Conservation (phyloP, 148 eudicot genomes). For the Vaccinium darrowii region DNA sequence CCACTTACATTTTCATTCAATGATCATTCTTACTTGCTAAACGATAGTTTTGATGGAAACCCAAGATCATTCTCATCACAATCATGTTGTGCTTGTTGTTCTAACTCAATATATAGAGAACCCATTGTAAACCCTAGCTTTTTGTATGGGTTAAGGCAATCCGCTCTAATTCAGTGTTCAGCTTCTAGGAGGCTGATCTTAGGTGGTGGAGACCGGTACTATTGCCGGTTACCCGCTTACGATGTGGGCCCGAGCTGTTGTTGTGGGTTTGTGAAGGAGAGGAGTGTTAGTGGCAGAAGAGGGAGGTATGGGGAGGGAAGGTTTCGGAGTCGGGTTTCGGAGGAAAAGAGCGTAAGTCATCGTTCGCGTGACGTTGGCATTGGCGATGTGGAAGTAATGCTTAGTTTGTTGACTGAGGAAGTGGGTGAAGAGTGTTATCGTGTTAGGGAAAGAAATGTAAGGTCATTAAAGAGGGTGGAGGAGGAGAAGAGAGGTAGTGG, state of each 20-base stretch:
- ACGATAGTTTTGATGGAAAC: conserved; percentile 27
- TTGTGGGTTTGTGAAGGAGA: conserved; percentile 35
- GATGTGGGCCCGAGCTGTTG: conserved; percentile 34
- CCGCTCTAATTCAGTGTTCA: conserved; percentile 65
- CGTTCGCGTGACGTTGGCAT: conserved; percentile 24
- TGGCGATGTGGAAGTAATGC: conserved; percentile 68
- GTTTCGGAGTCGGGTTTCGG: conserved; percentile 33
- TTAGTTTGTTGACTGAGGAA: conserved; percentile 74
- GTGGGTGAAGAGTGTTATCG: conserved; percentile 40
- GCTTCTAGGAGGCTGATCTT: conserved; percentile 48
- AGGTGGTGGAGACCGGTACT: conserved; percentile 33
- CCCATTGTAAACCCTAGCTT: conserved; percentile 43
- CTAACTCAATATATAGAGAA: conserved; percentile 24
- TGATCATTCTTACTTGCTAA: conserved; percentile 29
- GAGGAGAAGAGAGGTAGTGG: conserved; percentile 30
- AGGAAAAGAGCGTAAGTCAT: conserved; percentile 26
- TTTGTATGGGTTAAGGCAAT: conserved; percentile 68
- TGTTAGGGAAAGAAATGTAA: conserved; percentile 36
- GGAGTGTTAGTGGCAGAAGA: conserved; percentile 26
- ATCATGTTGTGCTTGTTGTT: conserved; percentile 40
- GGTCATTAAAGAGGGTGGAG: conserved; percentile 28
- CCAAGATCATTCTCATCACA: conserved; percentile 23
- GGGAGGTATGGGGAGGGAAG: conserved; percentile 32
- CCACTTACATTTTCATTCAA: conserved; percentile 34
- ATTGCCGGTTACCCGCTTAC: conserved; percentile 29